Evolutionary conservation across 768 basidiomycete genomes (phyloP).

Genomic region (Rhodosporidiobolus odoratus): DNA sequence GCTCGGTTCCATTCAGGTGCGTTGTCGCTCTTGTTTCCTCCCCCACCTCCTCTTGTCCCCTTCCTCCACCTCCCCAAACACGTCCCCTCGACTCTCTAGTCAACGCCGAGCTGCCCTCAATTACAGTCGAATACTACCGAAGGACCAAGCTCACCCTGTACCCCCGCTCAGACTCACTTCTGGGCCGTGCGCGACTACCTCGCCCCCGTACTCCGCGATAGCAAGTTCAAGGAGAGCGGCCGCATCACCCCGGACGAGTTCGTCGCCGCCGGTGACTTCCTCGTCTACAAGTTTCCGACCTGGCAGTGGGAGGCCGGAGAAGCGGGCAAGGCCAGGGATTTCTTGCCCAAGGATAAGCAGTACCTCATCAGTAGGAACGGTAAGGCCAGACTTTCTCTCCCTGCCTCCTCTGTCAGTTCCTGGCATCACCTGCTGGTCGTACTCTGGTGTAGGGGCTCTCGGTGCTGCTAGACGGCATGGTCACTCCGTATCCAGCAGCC

Average conservation of each 20-base stretch:
- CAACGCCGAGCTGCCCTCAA: too few relatives aligned
- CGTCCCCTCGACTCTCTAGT: too few relatives aligned
- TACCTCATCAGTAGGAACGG: slow-evolving; percentile 86
- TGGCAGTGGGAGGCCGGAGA: slow-evolving; percentile 99
- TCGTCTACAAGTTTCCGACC: slow-evolving; percentile 95
- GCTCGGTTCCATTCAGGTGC: slow-evolving; percentile 46
- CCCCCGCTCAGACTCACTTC: slow-evolving; percentile 65
- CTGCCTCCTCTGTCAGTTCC: not conserved
- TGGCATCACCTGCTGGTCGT: too few relatives aligned
- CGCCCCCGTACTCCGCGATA: slow-evolving; percentile 74
- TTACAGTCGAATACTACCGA: too few relatives aligned
- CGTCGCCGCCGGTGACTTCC: slow-evolving; percentile 93
- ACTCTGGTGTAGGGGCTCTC: too few relatives aligned
- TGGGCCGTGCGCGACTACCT: slow-evolving; percentile 93
- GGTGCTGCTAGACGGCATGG: too few relatives aligned
- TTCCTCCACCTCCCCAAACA: too few relatives aligned
- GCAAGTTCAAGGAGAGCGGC: slow-evolving; percentile 98
- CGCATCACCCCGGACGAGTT: slow-evolving; percentile 80
- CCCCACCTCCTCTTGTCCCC: not conserved
- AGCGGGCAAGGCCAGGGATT: slow-evolving; percentile 74
- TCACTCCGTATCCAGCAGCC: too few relatives aligned
- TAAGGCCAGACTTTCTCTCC: too few relatives aligned
- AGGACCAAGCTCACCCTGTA: not conserved
- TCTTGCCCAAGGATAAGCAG: slow-evolving; percentile 91
- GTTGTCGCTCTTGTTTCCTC: slow-evolving; percentile 7